phyloP scores from a whole-genome alignment of 2,329 filamentous ascomycete species.

The Hymenoscyphus linearis region DNA sequence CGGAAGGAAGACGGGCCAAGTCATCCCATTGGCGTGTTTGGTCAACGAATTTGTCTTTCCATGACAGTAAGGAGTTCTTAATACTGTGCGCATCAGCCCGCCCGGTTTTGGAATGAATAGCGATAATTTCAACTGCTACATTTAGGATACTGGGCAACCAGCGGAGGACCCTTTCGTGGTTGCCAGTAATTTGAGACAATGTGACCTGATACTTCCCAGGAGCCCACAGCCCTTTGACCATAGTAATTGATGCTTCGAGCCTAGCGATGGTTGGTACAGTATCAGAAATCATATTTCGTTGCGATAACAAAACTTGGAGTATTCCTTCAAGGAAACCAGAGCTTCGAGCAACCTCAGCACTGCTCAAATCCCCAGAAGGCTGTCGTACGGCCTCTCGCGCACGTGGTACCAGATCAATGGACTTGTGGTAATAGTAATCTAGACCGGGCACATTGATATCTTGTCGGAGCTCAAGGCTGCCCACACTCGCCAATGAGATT shows the following conservation, averaged over 20 bases:
- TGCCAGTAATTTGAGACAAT: conserved; percentile 6
- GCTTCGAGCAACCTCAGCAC: conserved; percentile 72
- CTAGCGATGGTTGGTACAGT: conserved; percentile 12
- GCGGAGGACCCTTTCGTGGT: conserved; percentile 31
- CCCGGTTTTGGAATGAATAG: conserved; percentile 63
- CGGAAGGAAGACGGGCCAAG: conserved; percentile 45
- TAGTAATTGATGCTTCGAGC: conserved; percentile 22
- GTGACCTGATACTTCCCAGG: conserved; percentile 30
- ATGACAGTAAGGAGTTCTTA: conserved; percentile 42
- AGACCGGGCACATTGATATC: conserved; percentile 37
- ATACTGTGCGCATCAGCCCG: conserved; percentile 41
- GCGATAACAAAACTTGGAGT: conserved; percentile 57
- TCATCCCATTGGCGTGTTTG: conserved; percentile 39
- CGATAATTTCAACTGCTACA: conserved; percentile 56
- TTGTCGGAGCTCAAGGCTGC: conserved; percentile 32
- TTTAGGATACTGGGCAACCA: conserved; percentile 70
- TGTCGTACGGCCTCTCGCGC: conserved; percentile 63
- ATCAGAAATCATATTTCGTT: conserved; percentile 41
- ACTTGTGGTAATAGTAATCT: conserved; percentile 73
- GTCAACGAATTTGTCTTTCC: conserved; percentile 44
- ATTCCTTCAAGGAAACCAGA: conserved; percentile 84
- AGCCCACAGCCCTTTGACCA: conserved; percentile 37
- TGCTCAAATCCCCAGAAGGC: conserved; percentile 79
- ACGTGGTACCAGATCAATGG: conserved; percentile 66
- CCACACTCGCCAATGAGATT: conserved; percentile 58